Percentiles rank a stretch among this genome's conserved stretches.
phyloP scores from a whole-genome alignment of 495 filamentous ascomycete species.

The Thozetella sp. region DNA sequence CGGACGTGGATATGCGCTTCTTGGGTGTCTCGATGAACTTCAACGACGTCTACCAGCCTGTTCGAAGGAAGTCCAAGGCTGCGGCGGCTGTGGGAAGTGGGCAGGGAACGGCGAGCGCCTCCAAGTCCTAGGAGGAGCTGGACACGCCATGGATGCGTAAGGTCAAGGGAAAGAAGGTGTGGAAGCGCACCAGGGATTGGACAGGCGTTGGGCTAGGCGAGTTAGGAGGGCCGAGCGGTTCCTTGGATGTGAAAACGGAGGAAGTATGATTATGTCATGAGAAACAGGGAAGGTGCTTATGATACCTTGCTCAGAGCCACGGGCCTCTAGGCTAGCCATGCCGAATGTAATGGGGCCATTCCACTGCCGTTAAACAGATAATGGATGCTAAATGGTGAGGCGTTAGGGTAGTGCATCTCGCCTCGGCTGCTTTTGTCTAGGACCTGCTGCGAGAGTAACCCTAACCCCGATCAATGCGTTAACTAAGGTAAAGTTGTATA shows the following conservation, averaged over 20 bases:
- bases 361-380: no score
- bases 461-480: no score
- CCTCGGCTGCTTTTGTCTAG: no score
- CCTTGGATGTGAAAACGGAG: neutral
- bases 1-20: conserved; percentile 94
- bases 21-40: conserved; percentile 98
- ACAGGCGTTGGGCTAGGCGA: neutral
- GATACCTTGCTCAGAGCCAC: neutral
- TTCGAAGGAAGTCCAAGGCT: conserved; percentile 54
- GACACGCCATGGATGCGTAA: neutral
- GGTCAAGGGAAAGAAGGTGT: neutral
- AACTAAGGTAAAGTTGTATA: no score
- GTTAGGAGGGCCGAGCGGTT: neutral
- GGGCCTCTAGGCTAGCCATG: no score
- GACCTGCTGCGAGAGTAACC: no score
- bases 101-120: neutral
- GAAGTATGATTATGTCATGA: neutral
- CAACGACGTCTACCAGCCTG: conserved; percentile 90
- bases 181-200: neutral
- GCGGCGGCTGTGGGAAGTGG: conserved; percentile 14
- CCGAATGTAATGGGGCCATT: no score
- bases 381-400: no score
- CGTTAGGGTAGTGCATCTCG: no score
- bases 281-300: neutral
- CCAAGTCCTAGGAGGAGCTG: neutral